Percentiles rank a stretch among this genome's conserved stretches.
Conservation (phyloP, 306 rosid genomes). For the Prunus fruticosa region DNA sequence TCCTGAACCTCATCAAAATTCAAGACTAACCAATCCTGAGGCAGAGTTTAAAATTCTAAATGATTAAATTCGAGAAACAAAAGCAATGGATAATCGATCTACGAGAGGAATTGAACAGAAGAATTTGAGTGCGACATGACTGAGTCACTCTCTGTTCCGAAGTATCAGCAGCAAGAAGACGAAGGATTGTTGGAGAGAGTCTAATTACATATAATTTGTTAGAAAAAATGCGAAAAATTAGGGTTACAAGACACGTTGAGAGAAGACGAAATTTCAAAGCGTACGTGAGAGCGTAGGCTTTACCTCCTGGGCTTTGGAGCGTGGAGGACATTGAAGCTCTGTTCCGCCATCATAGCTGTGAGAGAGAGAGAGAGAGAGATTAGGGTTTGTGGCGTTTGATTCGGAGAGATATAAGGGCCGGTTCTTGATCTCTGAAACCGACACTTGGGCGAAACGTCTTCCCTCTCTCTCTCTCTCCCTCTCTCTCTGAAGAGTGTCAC, state of each 20-base stretch:
- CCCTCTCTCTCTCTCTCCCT: neutral
- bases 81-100: neutral
- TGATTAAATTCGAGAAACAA: neutral
- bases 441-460: neutral
- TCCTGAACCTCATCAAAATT: slow-evolving; percentile 8
- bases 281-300: neutral
- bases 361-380: slow-evolving; percentile 11
- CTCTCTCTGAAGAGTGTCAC: neutral
- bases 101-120: neutral
- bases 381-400: slow-evolving; percentile 17
- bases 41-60: neutral
- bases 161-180: slow-evolving; percentile 9
- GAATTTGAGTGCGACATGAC: neutral
- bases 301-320: slow-evolving; percentile 52
- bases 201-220: slow-evolving; percentile 33
- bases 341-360: slow-evolving; percentile 52
- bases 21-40: neutral
- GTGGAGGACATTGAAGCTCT: slow-evolving; percentile 51
- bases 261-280: neutral
- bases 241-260: slow-evolving; percentile 47
- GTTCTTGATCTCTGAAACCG: neutral
- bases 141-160: slow-evolving; percentile 5
- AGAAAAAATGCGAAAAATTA: slow-evolving; percentile 24
- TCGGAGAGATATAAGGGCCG: slow-evolving; percentile 7
- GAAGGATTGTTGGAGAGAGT: slow-evolving; percentile 2